Evolutionary conservation across 139 green algal species (phyloP).

Genomic region (Pseudopediastrum boryanum): DNA sequence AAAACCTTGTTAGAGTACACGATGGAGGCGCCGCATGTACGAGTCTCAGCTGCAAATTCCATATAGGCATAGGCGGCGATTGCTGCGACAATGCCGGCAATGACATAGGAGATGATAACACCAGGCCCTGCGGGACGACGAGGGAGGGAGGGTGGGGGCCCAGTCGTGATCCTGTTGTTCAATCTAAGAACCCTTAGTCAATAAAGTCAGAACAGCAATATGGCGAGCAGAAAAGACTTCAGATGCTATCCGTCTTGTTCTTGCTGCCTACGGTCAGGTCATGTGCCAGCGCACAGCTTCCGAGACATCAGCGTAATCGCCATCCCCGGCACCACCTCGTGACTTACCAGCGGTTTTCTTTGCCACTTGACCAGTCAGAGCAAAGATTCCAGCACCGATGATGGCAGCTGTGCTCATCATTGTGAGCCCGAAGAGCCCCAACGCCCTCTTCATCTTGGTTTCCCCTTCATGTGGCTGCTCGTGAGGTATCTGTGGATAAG

Average conservation of each 20-base stretch:
- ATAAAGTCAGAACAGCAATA: too few species aligned
- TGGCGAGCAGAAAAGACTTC: too few species aligned
- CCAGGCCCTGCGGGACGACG: too few species aligned
- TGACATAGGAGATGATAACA: constrained; percentile 24
- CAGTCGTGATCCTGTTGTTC: too few species aligned
- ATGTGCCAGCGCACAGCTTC: too few species aligned
- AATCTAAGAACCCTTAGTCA: too few species aligned
- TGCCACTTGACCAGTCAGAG: constrained; percentile 31
- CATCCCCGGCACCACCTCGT: too few species aligned
- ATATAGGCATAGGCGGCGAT: constrained; percentile 24
- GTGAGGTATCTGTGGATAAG: constrained; percentile 10
- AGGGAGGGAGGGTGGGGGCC: neutral
- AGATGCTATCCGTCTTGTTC: too few species aligned
- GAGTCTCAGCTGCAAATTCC: constrained; percentile 34
- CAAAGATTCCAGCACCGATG: constrained; percentile 26
- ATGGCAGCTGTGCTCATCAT: constrained; percentile 34
- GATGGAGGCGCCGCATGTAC: constrained; percentile 12
- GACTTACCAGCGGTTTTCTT: too few species aligned
- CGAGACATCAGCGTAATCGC: too few species aligned
- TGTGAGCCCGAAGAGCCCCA: constrained; percentile 15
- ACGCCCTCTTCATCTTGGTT: constrained; percentile 21
- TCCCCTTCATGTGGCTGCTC: neutral
- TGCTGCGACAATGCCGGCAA: constrained; percentile 22
- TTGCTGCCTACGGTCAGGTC: too few species aligned
- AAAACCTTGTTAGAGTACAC: constrained; percentile 29